These are phyloP conservation scores for Cutaneotrichosporon cavernicola DNA, from an alignment of 1,284 basidiomycete species.

Conservation along the genomic window DNA sequence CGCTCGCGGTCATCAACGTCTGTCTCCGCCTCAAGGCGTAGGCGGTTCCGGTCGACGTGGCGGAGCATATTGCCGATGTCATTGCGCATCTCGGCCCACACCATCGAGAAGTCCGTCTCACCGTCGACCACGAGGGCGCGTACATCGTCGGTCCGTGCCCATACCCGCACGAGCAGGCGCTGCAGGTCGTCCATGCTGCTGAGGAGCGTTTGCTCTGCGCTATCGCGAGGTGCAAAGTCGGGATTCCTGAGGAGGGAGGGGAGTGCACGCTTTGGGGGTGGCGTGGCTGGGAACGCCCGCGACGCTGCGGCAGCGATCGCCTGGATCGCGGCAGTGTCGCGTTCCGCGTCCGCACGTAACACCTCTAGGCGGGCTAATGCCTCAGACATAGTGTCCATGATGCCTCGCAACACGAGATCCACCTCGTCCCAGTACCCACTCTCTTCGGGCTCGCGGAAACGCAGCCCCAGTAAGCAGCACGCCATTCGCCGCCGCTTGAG, in stretches of 20 bases:
- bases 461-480: slow-evolving; percentile 45
- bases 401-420: slow-evolving; percentile 19
- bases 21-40: slow-evolving; percentile 13
- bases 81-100: slow-evolving; percentile 23
- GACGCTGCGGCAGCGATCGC: slow-evolving; percentile 3
- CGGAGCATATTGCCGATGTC: slow-evolving; percentile 26
- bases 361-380: slow-evolving; percentile 29
- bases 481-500: slow-evolving; percentile 41
- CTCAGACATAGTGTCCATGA: slow-evolving; percentile 26
- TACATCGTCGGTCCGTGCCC: slow-evolving; percentile 22
- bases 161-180: slow-evolving; percentile 21
- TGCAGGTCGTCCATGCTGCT: slow-evolving; percentile 25
- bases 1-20: slow-evolving; percentile 10
- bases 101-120: slow-evolving; percentile 3
- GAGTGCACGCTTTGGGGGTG: background rate
- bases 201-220: slow-evolving; percentile 15
- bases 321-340: slow-evolving; percentile 11
- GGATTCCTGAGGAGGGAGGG: background rate
- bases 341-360: slow-evolving; percentile 21
- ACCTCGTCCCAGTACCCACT: slow-evolving; percentile 39
- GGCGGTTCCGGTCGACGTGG: slow-evolving; percentile 23
- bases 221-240: slow-evolving; percentile 25
- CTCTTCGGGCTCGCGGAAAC: slow-evolving; percentile 27
- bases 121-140: slow-evolving; percentile 11
- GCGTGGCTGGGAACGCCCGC: background rate